Evolutionary conservation across 176 grass and related monocot species (phyloP), one percentile per base, ranked within the genome.

Genomic region (Bothriochloa decipiens): DNA sequence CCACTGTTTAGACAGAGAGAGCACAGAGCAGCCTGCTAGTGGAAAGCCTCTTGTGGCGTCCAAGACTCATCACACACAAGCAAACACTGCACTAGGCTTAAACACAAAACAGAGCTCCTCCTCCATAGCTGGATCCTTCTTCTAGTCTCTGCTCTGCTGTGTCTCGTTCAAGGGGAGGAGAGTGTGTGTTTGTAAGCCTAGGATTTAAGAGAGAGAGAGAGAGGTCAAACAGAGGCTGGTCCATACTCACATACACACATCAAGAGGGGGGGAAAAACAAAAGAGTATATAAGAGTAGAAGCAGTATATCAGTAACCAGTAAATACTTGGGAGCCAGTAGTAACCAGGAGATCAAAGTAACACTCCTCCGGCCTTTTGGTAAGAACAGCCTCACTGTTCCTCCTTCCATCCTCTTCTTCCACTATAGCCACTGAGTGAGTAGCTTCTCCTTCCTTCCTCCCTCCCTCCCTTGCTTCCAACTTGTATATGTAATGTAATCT

Each of bases 341-440:
- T 58, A 58, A 58, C 83, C 64, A 76, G 79, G 26, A 67, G 17
- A 65, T 69, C 63, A 75, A 17, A 88, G 75, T 67, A 74, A 71
- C 69, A n/a, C n/a, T n/a, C 68, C 16, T 39, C 32, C n/a, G 23
- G 52, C 40, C 36, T 80, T 57, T 46, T 57, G 68, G 81, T 72
- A 89, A 85, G 82, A 89, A 85, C 68, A 90, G 1, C 36, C 17
- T 27, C 29, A 81, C 82, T 81, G 63, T 81, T 89, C 87, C 83
- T 84, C 80, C 40, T 76, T 60, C 64, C 53, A 65, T 69, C 26
- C 27, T 2, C 33, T 75, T 20, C 47, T 81, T 27, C 13, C 40
- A 43, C 80, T 20, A 61, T 61, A 60, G 5, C 50, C 17, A 45
- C 10, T 78, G 25, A 40, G 35, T 71, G 77, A 77, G 70, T 85